Percentiles rank a stretch among this genome's conserved stretches.
Evolutionary conservation across 495 filamentous ascomycete species (phyloP).

Genomic region (Chlorociboria aeruginascens): DNA sequence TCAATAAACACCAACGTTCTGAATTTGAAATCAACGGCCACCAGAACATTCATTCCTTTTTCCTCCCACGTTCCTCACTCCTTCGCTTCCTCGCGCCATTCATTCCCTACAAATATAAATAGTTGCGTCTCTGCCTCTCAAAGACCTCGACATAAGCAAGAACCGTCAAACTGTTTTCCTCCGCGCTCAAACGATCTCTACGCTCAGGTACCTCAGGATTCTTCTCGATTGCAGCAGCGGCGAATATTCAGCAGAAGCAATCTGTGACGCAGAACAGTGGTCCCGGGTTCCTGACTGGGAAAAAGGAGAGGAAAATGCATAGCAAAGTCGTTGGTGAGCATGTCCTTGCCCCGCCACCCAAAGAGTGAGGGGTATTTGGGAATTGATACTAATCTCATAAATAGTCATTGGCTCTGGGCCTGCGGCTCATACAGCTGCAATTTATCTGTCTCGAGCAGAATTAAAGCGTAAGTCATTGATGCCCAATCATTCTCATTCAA

Average conservation of each 20-base stretch:
- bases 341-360: not conserved
- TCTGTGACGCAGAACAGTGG: constrained; percentile 25
- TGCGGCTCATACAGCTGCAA: constrained; percentile 90
- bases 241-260: constrained; percentile 47
- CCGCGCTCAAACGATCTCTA: constrained; percentile 43
- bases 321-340: constrained; percentile 67
- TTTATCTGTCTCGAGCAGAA: constrained; percentile 92
- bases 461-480: constrained; percentile 40
- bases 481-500: constrained; percentile 21
- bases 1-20: no score
- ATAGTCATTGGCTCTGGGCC: constrained; percentile 80
- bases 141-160: constrained; percentile 1
- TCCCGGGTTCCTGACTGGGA: constrained; percentile 25
- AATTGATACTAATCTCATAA: constrained; percentile 3
- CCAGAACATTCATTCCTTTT: no score
- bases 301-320: constrained; percentile 45
- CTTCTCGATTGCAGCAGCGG: constrained; percentile 44
- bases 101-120: no score
- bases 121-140: not conserved
- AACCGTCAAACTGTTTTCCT: constrained; percentile 78
- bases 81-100: no score
- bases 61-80: no score
- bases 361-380: not conserved
- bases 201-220: constrained; percentile 46
- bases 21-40: no score